Base-by-base conservation (phyloP, 1,284 basidiomycete genomes). In the Mrakiaceae sp. region DNA sequence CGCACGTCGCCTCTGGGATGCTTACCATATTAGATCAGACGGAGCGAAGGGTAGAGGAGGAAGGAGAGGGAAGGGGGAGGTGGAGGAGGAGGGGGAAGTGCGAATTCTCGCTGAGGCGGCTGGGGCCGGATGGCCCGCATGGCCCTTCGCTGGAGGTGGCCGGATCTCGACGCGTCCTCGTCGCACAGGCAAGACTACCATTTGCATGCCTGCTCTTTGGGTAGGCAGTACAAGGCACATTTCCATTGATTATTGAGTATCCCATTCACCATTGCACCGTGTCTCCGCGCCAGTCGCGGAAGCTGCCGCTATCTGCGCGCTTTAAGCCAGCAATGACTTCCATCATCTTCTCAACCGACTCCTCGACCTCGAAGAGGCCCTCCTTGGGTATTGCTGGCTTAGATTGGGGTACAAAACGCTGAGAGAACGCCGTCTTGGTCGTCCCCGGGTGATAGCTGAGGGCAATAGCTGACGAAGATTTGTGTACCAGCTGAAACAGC, bases 281-380 rank as follows among this genome's bases (percentile, higher is more conserved):
- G 27, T 27, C 27, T 27, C 27, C 27, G 27, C 27, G 27, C 27
- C 27, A 27, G 27, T 27, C 27, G 27, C 27, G 27, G 27, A 27
- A 27, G 27, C 27, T 27, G 27, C 27, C 27, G 58, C 62, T 68
- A 39, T 67, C 68, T 11, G 56, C 67, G 49, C 70, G 58, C 47
- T 63, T 64, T 0, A 71, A 68, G 72, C 68, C 77, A 50, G 74
- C 75, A 55, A 89, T 81, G 9, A 88, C 81, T 27, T 79, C 73
- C 3, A 81, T 77, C 60, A 90, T 71, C 67, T 80, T 82, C 63
- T 78, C 75, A 0, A 86, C 83, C 0, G 85, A 82, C 58, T 83
- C 79, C 47, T 82, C 81, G 0, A 86, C 81, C 67, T 83, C 80
- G 69, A 87, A 85, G 60, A 84, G 69, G 55, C 81, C 80, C 7